phyloP scores from a whole-genome alignment of 306 rosid genomes.

The Abrus pulchellus region DNA sequence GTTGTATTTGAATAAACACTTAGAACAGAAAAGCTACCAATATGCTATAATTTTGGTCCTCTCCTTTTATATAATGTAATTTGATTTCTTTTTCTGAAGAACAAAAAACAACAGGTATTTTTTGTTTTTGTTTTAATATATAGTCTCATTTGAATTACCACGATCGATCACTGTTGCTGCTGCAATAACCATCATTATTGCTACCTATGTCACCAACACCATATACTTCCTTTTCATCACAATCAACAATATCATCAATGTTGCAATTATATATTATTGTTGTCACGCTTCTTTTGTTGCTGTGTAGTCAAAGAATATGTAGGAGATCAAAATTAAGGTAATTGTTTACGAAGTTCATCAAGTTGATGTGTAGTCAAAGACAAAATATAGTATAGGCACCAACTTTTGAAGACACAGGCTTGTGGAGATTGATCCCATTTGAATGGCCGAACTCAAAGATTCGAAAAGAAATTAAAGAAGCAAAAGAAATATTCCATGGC shows the following conservation, averaged over 20 bases:
- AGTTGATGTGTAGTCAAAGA: conserved; percentile 51
- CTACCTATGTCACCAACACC: too few species aligned
- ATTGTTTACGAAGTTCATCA: conserved; percentile 27
- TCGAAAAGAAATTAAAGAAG: conserved; percentile 47
- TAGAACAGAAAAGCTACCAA: too few species aligned
- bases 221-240: neutral
- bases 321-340: neutral
- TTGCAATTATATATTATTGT: neutral
- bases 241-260: neutral
- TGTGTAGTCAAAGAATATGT: neutral
- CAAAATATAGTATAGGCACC: conserved; percentile 2
- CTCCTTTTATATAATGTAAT: too few species aligned
- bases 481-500: conserved; percentile 34
- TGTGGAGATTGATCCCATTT: conserved; percentile 51
- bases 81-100: too few species aligned
- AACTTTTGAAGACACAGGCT: conserved; percentile 31
- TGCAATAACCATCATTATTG: too few species aligned
- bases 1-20: too few species aligned
- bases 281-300: neutral
- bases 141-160: neutral
- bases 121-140: too few species aligned
- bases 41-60: too few species aligned
- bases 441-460: conserved; percentile 48
- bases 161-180: neutral
- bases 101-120: too few species aligned